These are phyloP conservation scores for Phytophthora citricola DNA, from an alignment of 352 stramenopile genomes.

Conservation along the genomic window DNA sequence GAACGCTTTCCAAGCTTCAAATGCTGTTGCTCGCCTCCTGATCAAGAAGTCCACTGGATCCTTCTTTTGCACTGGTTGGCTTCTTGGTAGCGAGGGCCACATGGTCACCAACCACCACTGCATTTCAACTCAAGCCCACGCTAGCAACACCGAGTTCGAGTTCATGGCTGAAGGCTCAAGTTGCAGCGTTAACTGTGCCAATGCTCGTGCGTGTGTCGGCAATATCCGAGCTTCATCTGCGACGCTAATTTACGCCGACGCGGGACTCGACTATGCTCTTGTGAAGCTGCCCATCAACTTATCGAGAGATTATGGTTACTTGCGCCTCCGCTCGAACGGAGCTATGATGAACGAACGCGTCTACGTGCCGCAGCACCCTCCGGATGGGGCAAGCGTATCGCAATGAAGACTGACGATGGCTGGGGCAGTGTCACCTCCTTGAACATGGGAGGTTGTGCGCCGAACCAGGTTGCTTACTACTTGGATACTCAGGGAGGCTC, in stretches of 20 bases:
- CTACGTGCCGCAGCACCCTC: conserved; percentile 69
- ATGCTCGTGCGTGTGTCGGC: conserved; percentile 43
- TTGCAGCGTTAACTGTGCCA: conserved; percentile 48
- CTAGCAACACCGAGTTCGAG: conserved; percentile 72
- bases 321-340: conserved; percentile 56
- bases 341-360: conserved; percentile 58
- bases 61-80: conserved; percentile 80
- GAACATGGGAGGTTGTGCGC: conserved; percentile 47
- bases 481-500: conserved; percentile 77
- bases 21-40: conserved; percentile 61
- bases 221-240: conserved; percentile 34
- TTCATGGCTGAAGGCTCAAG: conserved; percentile 57
- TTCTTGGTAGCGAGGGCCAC: conserved; percentile 77
- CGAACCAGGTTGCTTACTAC: conserved; percentile 70
- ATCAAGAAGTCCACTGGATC: conserved; percentile 65
- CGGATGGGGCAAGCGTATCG: conserved; percentile 75
- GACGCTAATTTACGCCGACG: conserved; percentile 48
- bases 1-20: conserved; percentile 29
- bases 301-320: conserved; percentile 56
- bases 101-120: conserved; percentile 87
- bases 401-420: conserved; percentile 53
- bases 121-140: conserved; percentile 55
- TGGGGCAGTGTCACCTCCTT: conserved; percentile 56
- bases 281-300: conserved; percentile 68
- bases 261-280: conserved; percentile 67